A percentile compares a stretch with the other conserved stretches of the same genome.
These are phyloP conservation scores for Phytophthora colocasiae DNA, from an alignment of 352 stramenopile species.

Conservation along the genomic window DNA sequence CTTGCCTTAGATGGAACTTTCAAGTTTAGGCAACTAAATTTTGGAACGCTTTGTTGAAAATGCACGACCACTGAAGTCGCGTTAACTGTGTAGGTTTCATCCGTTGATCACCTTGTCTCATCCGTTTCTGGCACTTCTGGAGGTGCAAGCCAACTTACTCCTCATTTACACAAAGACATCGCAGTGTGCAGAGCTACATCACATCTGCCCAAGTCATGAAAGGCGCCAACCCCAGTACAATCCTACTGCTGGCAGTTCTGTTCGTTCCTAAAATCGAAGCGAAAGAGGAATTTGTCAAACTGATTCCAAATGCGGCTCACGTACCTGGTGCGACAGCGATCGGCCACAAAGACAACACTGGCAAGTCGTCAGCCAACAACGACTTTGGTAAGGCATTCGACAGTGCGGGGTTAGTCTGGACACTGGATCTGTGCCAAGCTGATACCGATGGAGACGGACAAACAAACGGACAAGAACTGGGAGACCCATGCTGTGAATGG, in stretches of 20 bases:
- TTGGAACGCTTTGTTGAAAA: too few relatives aligned
- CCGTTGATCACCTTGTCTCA: neutral
- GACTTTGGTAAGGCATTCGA: conserved; percentile 24
- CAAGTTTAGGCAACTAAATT: too few relatives aligned
- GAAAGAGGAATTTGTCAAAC: conserved; percentile 3
- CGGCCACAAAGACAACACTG: conserved; percentile 40
- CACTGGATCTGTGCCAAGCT: conserved; percentile 31
- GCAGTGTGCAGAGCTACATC: neutral
- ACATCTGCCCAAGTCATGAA: neutral
- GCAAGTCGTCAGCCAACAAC: conserved; percentile 10
- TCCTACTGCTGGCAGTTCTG: neutral
- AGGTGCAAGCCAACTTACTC: neutral
- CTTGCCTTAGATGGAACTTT: too few relatives aligned
- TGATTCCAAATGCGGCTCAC: conserved; percentile 50
- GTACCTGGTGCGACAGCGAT: conserved; percentile 36
- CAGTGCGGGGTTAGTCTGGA: conserved; percentile 18
- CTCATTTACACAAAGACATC: neutral
- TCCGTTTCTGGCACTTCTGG: neutral
- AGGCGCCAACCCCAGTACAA: neutral
- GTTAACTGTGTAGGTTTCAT: neutral
- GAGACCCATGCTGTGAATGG: conserved; percentile 61
- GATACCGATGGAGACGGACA: conserved; percentile 58
- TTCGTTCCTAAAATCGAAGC: neutral
- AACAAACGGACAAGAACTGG: conserved; percentile 67
- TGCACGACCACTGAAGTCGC: too few relatives aligned